Evolutionary conservation across 2,329 filamentous ascomycete species (phyloP).

Genomic region (Ambrosiella beaveri): DNA sequence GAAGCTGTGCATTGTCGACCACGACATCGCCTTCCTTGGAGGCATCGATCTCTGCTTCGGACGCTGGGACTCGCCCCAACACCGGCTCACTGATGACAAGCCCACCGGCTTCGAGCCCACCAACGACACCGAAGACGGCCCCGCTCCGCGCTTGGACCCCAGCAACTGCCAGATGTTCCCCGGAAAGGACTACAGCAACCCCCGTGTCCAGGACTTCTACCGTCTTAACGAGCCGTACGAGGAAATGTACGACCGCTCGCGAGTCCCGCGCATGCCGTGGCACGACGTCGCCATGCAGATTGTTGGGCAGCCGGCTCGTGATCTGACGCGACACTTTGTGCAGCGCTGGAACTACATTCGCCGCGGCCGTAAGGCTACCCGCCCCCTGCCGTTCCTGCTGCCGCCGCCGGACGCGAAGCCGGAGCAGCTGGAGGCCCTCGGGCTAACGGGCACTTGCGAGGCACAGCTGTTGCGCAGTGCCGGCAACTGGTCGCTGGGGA

Average conservation of each 20-base stretch:
- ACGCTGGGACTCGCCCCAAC: slow-evolving; percentile 90
- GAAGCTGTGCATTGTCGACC: slow-evolving; percentile 92
- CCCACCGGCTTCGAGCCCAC: slow-evolving; percentile 80
- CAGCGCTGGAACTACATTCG: slow-evolving; percentile 97
- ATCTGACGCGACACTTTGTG: slow-evolving; percentile 88
- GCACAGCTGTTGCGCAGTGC: slow-evolving; percentile 90
- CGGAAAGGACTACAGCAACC: slow-evolving; percentile 96
- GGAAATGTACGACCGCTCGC: slow-evolving; percentile 91
- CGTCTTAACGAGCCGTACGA: slow-evolving; percentile 86
- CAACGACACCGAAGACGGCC: slow-evolving; percentile 24
- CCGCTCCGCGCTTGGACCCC: slow-evolving; percentile 52
- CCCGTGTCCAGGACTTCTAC: slow-evolving; percentile 88
- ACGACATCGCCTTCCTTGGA: slow-evolving; percentile 87
- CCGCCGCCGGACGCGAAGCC: slow-evolving; percentile 83
- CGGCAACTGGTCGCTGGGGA: slow-evolving; percentile 79
- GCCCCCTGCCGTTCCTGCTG: slow-evolving; percentile 81
- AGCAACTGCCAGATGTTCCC: slow-evolving; percentile 94
- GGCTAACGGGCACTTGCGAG: slow-evolving; percentile 84
- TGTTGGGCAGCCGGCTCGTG: slow-evolving; percentile 84
- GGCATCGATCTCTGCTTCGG: slow-evolving; percentile 95
- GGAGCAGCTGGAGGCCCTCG: slow-evolving; percentile 71
- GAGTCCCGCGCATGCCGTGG: slow-evolving; percentile 91
- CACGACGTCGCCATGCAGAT: slow-evolving; percentile 97
- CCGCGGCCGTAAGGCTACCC: slow-evolving; percentile 77
- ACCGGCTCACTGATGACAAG: slow-evolving; percentile 81